Conservation (phyloP, 2,329 filamentous ascomycete species). For the Xylariaceae sp. region DNA sequence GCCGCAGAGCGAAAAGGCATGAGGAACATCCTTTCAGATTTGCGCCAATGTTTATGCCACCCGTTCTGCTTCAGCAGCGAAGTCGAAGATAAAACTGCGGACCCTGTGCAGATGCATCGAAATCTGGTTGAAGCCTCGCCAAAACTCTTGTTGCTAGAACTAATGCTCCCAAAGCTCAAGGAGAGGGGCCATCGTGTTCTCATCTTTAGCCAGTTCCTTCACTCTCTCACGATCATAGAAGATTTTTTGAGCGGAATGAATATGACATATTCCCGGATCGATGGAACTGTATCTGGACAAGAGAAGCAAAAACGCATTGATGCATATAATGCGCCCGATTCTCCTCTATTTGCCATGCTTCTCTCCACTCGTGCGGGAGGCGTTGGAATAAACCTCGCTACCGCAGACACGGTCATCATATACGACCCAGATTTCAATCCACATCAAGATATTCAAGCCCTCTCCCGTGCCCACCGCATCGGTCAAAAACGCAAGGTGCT, state of each 20-base stretch:
- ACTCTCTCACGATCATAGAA: constrained; percentile 82
- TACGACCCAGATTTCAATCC: constrained; percentile 97
- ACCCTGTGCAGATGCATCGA: constrained; percentile 57
- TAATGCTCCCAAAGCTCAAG: constrained; percentile 81
- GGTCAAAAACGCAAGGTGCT: constrained; percentile 94
- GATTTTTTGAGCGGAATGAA: constrained; percentile 79
- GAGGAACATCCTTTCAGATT: constrained; percentile 92
- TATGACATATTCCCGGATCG: constrained; percentile 70
- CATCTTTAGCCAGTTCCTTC: constrained; percentile 92
- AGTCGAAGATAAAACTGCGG: constrained; percentile 73
- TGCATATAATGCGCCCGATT: constrained; percentile 81
- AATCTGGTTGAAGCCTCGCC: constrained; percentile 88
- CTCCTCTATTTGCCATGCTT: constrained; percentile 80
- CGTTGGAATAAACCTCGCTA: constrained; percentile 95
- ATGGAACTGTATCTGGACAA: constrained; percentile 73
- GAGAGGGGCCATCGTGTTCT: constrained; percentile 84
- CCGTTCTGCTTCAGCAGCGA: constrained; percentile 89
- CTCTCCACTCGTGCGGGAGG: constrained; percentile 92
- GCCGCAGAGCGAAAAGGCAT: constrained; percentile 69
- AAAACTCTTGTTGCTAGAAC: constrained; percentile 76
- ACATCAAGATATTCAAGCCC: constrained; percentile 92
- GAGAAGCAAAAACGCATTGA: constrained; percentile 95
- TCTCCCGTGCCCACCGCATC: constrained; percentile 91
- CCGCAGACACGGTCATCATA: constrained; percentile 96
- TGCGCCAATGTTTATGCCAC: constrained; percentile 91